Base-by-base conservation (phyloP, 1,284 basidiomycete genomes). In the Bjerkandera adusta region DNA sequence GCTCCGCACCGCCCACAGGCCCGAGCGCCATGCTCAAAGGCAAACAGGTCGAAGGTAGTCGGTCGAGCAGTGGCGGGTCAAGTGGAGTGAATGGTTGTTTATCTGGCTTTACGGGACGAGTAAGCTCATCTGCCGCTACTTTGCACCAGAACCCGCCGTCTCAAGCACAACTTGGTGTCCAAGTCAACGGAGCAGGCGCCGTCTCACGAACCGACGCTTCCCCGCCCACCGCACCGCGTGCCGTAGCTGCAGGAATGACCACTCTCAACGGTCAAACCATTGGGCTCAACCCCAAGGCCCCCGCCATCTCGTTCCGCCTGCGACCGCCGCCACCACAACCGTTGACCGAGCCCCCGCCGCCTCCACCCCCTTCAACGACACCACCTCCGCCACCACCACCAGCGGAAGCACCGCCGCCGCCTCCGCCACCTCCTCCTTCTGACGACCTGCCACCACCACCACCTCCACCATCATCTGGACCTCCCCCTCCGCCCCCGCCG, bases 31-130 rank as follows among this genome's bases (percentile, higher is more conserved):
- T 51, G 48, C 56, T 57, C 50, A 67, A 66, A 52, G 66, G 63
- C 37, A 67, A 68, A 50, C 63, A 67, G 49, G 61, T 64, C 35
- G 66, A 68, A 16, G 45, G 29, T 24, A 43, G 25, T 22, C n/a
- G n/a, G n/a, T 36, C 27, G 22, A 40, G 43, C 36, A 32, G 37
- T 13, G 45, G 42, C 24, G 53, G 52, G 37, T 47, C 54, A 41
- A 56, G 53, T 54, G 56, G 49, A 48, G 57, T 57, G 52, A 54
- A 57, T 57, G 55, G 52, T 48, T 42, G 46, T 43, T 53, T 43
- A 37, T 37, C 35, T 48, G 51, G 51, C 47, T 48, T 41, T 38
- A 41, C 36, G 41, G 45, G 49, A 50, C 52, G 39, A 40, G 57
- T 61, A 56, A 59, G 59, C 58, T 59, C 45, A 59, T 55, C 45